phyloP scores from a whole-genome alignment of 768 basidiomycete genomes.

The Nidularia pulvinata region DNA sequence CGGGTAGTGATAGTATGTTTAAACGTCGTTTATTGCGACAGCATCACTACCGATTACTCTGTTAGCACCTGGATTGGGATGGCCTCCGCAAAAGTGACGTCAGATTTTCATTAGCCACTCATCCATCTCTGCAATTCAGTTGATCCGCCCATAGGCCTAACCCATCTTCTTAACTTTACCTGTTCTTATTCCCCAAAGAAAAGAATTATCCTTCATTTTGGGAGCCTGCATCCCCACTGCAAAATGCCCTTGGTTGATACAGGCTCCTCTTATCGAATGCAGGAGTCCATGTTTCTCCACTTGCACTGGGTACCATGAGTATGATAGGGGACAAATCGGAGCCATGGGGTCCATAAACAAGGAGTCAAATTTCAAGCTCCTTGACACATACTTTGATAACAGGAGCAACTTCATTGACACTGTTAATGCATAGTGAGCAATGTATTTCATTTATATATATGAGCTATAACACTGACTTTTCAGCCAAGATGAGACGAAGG shows the following conservation, averaged over 20 bases:
- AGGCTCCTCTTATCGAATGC: slow-evolving; percentile 18
- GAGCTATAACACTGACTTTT: background rate
- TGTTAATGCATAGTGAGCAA: slow-evolving; percentile 31
- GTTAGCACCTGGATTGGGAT: too few relatives aligned
- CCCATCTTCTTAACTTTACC: too few relatives aligned
- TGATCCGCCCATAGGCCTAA: too few relatives aligned
- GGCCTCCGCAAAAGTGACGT: too few relatives aligned
- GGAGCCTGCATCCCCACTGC: background rate
- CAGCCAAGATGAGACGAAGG: slow-evolving; percentile 42
- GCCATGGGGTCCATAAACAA: slow-evolving; percentile 28
- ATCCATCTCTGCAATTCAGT: too few relatives aligned
- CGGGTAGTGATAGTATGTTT: too few relatives aligned
- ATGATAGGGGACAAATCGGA: slow-evolving; percentile 28
- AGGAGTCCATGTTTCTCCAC: slow-evolving; percentile 22
- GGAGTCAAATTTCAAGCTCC: slow-evolving; percentile 4
- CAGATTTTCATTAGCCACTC: too few relatives aligned
- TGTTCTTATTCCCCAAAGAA: too few relatives aligned
- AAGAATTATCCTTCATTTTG: background rate
- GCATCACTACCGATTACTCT: too few relatives aligned
- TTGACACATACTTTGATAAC: background rate
- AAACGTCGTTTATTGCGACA: too few relatives aligned
- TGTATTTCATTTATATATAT: slow-evolving; percentile 2
- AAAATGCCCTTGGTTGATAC: background rate
- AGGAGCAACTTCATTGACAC: background rate
- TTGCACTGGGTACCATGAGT: slow-evolving; percentile 32